phyloP scores from a whole-genome alignment of 2,329 filamentous ascomycete species.

The Colletotrichum costaricense region DNA sequence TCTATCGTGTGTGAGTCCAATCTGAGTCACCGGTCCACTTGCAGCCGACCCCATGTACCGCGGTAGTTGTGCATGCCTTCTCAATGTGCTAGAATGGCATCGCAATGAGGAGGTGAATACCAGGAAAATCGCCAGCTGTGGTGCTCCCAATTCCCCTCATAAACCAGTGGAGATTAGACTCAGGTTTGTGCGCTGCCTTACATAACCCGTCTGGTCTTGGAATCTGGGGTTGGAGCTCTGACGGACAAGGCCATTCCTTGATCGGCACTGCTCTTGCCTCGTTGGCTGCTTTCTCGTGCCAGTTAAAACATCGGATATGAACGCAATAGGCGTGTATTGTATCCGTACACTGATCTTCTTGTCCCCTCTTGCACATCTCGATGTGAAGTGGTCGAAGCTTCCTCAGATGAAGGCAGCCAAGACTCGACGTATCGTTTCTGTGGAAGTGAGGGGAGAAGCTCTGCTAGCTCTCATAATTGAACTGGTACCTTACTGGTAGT shows the following conservation, averaged over 20 bases:
- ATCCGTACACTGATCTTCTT: background rate
- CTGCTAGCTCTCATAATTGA: background rate
- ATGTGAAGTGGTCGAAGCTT: background rate
- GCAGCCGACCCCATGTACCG: background rate
- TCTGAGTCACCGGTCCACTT: background rate
- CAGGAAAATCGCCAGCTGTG: background rate
- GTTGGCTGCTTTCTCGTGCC: background rate
- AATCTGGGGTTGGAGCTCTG: slow-evolving; percentile 28
- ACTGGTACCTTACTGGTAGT: background rate
- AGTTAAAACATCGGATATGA: slow-evolving; percentile 22
- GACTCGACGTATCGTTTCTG: background rate
- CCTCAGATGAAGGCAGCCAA: background rate
- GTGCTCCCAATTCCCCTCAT: slow-evolving; percentile 1
- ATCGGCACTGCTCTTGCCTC: background rate
- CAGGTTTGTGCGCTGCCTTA: slow-evolving; percentile 15
- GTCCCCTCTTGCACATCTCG: background rate
- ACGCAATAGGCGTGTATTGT: background rate
- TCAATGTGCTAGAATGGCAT: too few relatives aligned
- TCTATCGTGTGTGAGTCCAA: background rate
- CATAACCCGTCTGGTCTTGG: slow-evolving; percentile 25
- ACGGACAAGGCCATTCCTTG: slow-evolving; percentile 25
- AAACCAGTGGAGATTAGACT: slow-evolving; percentile 30
- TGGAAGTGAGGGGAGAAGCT: background rate
- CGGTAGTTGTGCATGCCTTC: background rate
- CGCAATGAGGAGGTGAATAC: too few relatives aligned